Conservation (phyloP, 2,329 filamentous ascomycete species). For the Hymenotorrendiella dingleyae region DNA sequence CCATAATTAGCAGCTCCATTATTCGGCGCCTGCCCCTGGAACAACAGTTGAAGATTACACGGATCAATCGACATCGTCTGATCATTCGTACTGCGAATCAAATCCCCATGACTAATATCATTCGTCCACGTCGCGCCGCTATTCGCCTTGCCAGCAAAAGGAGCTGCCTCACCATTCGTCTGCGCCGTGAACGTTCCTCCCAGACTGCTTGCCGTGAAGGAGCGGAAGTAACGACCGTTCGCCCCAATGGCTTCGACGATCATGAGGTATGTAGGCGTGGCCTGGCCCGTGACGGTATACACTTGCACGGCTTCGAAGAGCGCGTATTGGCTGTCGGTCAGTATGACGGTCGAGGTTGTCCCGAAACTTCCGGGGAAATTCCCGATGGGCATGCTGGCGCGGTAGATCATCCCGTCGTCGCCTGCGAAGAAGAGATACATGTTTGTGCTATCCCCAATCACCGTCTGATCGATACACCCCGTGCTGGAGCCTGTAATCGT, state of each 20-base stretch:
- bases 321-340: slow-evolving; percentile 49
- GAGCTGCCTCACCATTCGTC: slow-evolving; percentile 47
- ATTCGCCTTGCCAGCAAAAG: slow-evolving; percentile 63
- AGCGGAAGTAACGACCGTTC: slow-evolving; percentile 59
- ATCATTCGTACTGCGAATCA: slow-evolving; percentile 50
- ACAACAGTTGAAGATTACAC: slow-evolving; percentile 60
- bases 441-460: slow-evolving; percentile 54
- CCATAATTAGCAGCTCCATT: slow-evolving; percentile 41
- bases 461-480: slow-evolving; percentile 55
- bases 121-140: slow-evolving; percentile 60
- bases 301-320: slow-evolving; percentile 64
- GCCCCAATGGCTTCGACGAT: slow-evolving; percentile 57
- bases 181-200: slow-evolving; percentile 53
- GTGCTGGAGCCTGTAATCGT: slow-evolving; percentile 44
- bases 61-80: slow-evolving; percentile 58
- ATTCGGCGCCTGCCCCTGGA: slow-evolving; percentile 49
- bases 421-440: slow-evolving; percentile 66
- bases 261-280: slow-evolving; percentile 55
- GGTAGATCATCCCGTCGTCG: slow-evolving; percentile 63
- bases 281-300: slow-evolving; percentile 53
- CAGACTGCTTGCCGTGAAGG: slow-evolving; percentile 54
- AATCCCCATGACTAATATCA: slow-evolving; percentile 61
- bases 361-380: slow-evolving; percentile 59
- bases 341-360: slow-evolving; percentile 39
- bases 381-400: slow-evolving; percentile 54